Conservation (phyloP, 768 basidiomycete species). For the Trichaptum fuscoviolaceum region DNA sequence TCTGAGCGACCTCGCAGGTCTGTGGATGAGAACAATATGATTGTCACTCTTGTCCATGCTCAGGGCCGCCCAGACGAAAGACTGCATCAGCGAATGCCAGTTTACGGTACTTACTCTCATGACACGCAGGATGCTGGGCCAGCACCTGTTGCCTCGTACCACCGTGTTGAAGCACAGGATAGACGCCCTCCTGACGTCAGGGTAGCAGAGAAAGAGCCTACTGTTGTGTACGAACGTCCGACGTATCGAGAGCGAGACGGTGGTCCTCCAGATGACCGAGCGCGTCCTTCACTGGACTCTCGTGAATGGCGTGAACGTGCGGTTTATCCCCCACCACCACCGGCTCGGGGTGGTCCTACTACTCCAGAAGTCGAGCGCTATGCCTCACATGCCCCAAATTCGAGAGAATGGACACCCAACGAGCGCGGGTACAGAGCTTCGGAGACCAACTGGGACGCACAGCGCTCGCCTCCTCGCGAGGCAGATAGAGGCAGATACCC, state of each 20-base stretch:
- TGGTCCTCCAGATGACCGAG: neutral
- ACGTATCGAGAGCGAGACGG: neutral
- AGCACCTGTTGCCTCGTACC: neutral
- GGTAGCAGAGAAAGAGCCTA: neutral
- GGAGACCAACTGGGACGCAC: neutral
- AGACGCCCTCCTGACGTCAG: neutral
- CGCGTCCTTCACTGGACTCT: neutral
- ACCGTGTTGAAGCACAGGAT: neutral
- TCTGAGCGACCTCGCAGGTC: neutral
- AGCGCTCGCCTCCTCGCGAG: neutral
- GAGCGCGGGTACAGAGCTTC: neutral
- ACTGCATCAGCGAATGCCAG: neutral
- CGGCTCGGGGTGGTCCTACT: neutral
- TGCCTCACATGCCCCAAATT: neutral
- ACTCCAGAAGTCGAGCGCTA: neutral
- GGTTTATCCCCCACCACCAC: neutral
- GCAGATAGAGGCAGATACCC: neutral
- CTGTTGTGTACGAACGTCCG: neutral
- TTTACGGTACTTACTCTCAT: neutral
- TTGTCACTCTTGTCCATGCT: neutral
- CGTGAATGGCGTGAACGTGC: conserved; percentile 2
- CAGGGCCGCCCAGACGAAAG: neutral
- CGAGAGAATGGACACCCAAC: neutral
- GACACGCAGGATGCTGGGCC: neutral
- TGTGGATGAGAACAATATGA: neutral